A percentile compares a stretch with the other conserved stretches of the same genome.
phyloP scores from a whole-genome alignment of 2,329 filamentous ascomycete genomes.

The Plectosphaerella plurivora region DNA sequence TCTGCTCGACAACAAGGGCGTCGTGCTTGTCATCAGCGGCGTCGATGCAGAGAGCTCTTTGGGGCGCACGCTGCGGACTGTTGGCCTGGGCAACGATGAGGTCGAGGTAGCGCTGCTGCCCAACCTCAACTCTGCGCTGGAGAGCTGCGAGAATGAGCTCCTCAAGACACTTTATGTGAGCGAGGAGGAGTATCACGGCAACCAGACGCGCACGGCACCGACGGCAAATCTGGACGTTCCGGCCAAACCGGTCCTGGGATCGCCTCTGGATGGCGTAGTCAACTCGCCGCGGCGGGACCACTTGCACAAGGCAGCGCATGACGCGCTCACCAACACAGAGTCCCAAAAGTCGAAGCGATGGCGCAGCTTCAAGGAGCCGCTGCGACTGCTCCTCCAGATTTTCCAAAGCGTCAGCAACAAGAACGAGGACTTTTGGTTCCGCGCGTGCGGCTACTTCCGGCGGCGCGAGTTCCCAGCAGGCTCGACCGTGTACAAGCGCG shows the following conservation, averaged over 20 bases:
- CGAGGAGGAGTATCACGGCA: slow-evolving; percentile 54
- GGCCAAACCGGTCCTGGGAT: slow-evolving; percentile 24
- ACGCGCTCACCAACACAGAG: slow-evolving; percentile 66
- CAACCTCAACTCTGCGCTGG: slow-evolving; percentile 86
- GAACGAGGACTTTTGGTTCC: slow-evolving; percentile 96
- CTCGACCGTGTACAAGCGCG: slow-evolving; percentile 71
- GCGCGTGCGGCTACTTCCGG: slow-evolving; percentile 69
- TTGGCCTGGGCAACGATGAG: slow-evolving; percentile 72
- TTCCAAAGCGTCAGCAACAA: slow-evolving; percentile 82
- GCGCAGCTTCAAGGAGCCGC: slow-evolving; percentile 83
- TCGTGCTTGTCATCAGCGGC: slow-evolving; percentile 79
- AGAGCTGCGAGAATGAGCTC: slow-evolving; percentile 92
- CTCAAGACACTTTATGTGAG: slow-evolving; percentile 74
- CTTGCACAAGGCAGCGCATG: slow-evolving; percentile 72
- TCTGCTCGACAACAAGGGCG: slow-evolving; percentile 69
- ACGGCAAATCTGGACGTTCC: slow-evolving; percentile 47
- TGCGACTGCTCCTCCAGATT: slow-evolving; percentile 90
- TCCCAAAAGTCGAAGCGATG: slow-evolving; percentile 61
- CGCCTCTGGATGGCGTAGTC: slow-evolving; percentile 42
- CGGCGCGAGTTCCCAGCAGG: slow-evolving; percentile 64
- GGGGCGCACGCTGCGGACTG: slow-evolving; percentile 73
- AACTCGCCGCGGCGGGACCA: slow-evolving; percentile 79
- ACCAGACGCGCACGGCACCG: slow-evolving; percentile 33
- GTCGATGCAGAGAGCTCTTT: slow-evolving; percentile 72
- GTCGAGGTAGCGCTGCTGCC: slow-evolving; percentile 77